Base-by-base conservation (phyloP, 1,284 basidiomycete genomes). In the Cryptococcus sp. region DNA sequence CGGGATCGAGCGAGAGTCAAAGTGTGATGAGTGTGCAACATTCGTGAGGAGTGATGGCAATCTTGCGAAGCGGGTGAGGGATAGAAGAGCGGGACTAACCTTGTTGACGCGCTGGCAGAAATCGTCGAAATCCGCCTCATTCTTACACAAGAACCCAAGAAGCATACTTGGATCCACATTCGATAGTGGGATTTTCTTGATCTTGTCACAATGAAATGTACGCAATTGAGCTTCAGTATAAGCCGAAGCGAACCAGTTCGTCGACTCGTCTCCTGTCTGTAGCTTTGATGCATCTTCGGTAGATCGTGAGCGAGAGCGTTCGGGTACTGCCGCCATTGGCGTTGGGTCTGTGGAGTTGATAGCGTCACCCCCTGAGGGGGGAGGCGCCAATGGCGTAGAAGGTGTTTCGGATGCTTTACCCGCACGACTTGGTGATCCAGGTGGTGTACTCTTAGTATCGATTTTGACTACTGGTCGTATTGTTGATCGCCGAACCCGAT, bases 131-230 rank as follows among this genome's bases (percentile, higher is more conserved):
- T 94, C 91, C 19, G 73, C 78, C 72, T 91, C 86, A 66, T 88
- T 83, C 59, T 82, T 82, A 67, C 87, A 86, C 60, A 98, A 69
- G 72, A 98, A 97, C 16, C 93, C 93, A 49, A 98, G 79, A 9
- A 98, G 78, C 94, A 98, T 98, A 65, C 91, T 94, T 11, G 96
- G 94, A 69, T 98, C 94, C 48, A 98, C 76, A n/a, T 85, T 85
- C 36, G 84, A 83, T 44, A 98, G 76, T 0, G 87, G 86, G 88
- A 98, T 92, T 80, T 93, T 92, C 67, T 90, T 81, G 41, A 97
- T 86, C 19, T 86, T 84, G 23, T 97, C 92, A 69, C 91, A 92
- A 72, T 98, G 94, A 79, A 91, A 98, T 2, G 90, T 93, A 59
- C 81, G 81, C 25, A 97, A 76, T 66, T 92, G 87, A 7, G 79